Percentiles rank a stretch among this genome's conserved stretches.
Evolutionary conservation across 495 filamentous ascomycete genomes (phyloP).

Genomic region (Penicillium crystallinum): DNA sequence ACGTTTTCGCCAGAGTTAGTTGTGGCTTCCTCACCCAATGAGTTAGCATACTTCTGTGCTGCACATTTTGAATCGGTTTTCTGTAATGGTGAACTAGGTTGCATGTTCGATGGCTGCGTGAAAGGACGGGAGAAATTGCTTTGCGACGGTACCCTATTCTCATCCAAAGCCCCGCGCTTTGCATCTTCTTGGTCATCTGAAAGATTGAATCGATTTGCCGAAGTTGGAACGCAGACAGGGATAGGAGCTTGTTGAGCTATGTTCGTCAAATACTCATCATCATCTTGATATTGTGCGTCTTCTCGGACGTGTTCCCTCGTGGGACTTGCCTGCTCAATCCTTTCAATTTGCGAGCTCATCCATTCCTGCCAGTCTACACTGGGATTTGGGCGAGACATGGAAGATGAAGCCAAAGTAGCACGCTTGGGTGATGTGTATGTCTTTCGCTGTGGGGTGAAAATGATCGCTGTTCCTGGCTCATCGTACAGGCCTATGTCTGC

Average conservation of each 20-base stretch:
- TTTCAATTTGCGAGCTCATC: conserved; percentile 42
- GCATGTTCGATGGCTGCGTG: conserved; percentile 29
- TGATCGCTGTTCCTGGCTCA: conserved; percentile 41
- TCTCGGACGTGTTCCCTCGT: conserved; percentile 54
- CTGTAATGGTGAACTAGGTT: conserved; percentile 22
- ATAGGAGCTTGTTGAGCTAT: conserved; percentile 7
- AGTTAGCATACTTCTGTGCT: neutral
- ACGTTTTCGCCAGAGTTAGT: neutral
- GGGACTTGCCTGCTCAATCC: conserved; percentile 29
- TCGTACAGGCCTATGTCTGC: conserved; percentile 12
- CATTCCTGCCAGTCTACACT: conserved; percentile 46
- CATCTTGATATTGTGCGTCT: conserved; percentile 52
- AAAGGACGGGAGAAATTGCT: conserved; percentile 38
- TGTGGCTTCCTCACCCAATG: neutral
- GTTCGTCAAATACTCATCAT: conserved; percentile 25
- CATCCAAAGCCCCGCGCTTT: conserved; percentile 6
- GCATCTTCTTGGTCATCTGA: neutral
- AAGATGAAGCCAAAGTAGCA: conserved; percentile 1
- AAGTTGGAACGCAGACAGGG: neutral
- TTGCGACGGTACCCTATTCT: conserved; percentile 9
- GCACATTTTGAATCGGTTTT: conserved; percentile 1
- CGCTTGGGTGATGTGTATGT: conserved; percentile 35
- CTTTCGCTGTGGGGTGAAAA: conserved; percentile 35
- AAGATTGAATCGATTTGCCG: neutral
- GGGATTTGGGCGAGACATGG: conserved; percentile 8